Evolutionary conservation across 257 asterid species (phyloP), one percentile per base, ranked within the genome.

Genomic region (Lavandula angustifolia): DNA sequence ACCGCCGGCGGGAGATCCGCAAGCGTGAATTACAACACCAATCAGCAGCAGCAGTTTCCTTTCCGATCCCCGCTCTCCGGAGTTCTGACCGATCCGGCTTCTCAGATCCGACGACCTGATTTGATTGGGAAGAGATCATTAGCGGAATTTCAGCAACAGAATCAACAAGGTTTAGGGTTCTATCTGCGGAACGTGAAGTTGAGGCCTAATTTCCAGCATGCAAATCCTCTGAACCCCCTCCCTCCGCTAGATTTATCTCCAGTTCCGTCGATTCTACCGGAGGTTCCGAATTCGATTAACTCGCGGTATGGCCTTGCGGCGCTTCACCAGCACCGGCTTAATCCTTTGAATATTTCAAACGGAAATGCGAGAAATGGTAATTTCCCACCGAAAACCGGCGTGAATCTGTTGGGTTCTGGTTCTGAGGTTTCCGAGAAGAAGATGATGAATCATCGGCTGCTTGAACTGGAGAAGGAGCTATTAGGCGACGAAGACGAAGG

Each of bases 391-490:
- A 86, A 37, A 56, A 14, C 69, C 37, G 43, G 48, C 34, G 11
- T 51, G 9, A 32, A 27, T 37, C 3, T 47, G 9, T 16, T 60
- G 67, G 73, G 72, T 14, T 16, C n/a, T 47, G 68, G 60, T 10
- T 57, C 22, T 11, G 34, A 77, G 27, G 27, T 22, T 22, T 22
- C 27, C 27, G 34, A 91, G 53, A 77, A 79, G 73, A 84, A 71
- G 66, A 78, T 80, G 85, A 76, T 86, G 86, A 77, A 82, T 64
- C 73, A 86, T 63, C 76, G 73, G 66, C 76, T 88, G 3, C 88
- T 75, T 9, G 90, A 91, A 69, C 76, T 91, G 51, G 98, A 91
- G 29, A 91, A 91, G 57, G 81, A 91, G 75, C 83, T 91, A 7
- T 58, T 88, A 4, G 86, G 84, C 4, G 98, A 91, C 41, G 83